Percentiles rank a stretch among this genome's conserved stretches.
Conservation (phyloP, 2,329 filamentous ascomycete genomes). For the Drechmeria coniospora region DNA sequence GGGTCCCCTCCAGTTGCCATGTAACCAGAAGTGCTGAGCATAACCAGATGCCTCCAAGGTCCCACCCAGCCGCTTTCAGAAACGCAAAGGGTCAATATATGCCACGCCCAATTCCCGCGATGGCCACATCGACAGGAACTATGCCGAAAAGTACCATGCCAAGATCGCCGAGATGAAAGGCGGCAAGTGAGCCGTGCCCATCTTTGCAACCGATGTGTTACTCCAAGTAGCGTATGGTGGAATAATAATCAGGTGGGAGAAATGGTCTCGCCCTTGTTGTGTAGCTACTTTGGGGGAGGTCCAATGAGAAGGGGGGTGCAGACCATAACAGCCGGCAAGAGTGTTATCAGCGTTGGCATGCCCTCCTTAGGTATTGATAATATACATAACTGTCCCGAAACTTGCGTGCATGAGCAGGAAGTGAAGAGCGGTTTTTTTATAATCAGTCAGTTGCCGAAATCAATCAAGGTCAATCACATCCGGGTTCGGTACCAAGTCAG, state of each 20-base stretch:
- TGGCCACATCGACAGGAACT: constrained; percentile 45
- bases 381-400: background rate
- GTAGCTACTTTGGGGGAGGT: too few species aligned
- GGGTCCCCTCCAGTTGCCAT: constrained; percentile 3
- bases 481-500: constrained; percentile 48
- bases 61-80: constrained; percentile 52
- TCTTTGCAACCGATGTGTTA: too few species aligned
- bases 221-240: too few species aligned
- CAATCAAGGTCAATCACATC: constrained; percentile 74
- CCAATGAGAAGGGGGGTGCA: too few species aligned
- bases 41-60: constrained; percentile 47
- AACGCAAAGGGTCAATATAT: constrained; percentile 53
- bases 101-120: constrained; percentile 50
- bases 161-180: constrained; percentile 38
- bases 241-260: too few species aligned
- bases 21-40: constrained; percentile 1
- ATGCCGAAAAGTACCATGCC: constrained; percentile 43
- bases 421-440: too few species aligned
- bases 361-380: background rate
- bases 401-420: too few species aligned
- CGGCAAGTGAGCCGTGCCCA: constrained; percentile 15
- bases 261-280: too few species aligned
- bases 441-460: constrained; percentile 39
- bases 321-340: too few species aligned
- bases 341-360: too few species aligned